Conservation (phyloP, 176 grass and related monocot genomes). For the Triticum monococcum region DNA sequence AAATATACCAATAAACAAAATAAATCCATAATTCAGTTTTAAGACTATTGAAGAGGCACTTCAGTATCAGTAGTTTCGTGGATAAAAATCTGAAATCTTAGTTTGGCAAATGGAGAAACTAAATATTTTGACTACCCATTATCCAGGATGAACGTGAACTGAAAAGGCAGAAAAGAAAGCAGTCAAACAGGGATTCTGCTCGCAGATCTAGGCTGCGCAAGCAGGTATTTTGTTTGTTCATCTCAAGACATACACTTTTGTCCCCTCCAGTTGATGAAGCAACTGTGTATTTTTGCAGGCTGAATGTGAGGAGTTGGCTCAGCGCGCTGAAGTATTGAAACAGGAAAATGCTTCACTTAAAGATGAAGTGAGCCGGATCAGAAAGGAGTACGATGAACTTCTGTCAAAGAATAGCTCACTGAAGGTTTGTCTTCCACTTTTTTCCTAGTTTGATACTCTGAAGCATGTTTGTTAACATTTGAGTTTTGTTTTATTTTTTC, state of each 20-base stretch:
- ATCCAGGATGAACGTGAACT: conserved; percentile 89
- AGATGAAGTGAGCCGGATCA: conserved; percentile 81
- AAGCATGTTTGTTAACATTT: conserved; percentile 11
- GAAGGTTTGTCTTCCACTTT: conserved; percentile 51
- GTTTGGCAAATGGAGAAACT: conserved; percentile 14
- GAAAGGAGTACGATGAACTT: conserved; percentile 84
- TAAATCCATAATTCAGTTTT: not conserved
- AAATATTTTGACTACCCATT: conserved; percentile 27
- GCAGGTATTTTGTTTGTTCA: conserved; percentile 58
- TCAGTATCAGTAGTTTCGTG: not conserved
- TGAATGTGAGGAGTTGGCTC: conserved; percentile 94
- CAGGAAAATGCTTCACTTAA: conserved; percentile 95
- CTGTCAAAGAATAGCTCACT: conserved; percentile 72
- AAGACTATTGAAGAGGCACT: conserved; percentile 4
- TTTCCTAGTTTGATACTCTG: conserved; percentile 16
- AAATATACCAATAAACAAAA: not conserved
- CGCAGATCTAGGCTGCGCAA: conserved; percentile 98
- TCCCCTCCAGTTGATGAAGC: conserved; percentile 5
- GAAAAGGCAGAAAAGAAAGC: conserved; percentile 97
- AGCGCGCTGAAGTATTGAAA: conserved; percentile 82
- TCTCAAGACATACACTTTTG: not conserved
- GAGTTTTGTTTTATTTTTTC: not conserved
- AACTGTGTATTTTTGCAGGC: conserved; percentile 56
- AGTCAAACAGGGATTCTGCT: conserved; percentile 97
- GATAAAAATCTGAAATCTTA: conserved; percentile 19